Evolutionary conservation across 371 early-diverging fungal genomes (phyloP).

Genomic region (Blastocladiella emersonii): DNA sequence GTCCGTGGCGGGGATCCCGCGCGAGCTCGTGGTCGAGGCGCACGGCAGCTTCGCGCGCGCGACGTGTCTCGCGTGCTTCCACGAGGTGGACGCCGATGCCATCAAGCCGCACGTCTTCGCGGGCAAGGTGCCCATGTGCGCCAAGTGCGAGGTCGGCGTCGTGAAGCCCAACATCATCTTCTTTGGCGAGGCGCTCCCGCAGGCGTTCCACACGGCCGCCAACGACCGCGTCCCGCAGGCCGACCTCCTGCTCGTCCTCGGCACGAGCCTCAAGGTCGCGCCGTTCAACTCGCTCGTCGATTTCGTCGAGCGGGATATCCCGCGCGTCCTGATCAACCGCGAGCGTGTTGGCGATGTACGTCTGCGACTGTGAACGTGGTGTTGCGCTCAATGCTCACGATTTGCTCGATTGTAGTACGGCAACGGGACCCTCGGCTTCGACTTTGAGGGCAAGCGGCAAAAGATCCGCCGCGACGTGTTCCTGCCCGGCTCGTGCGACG

Average conservation of each 20-base stretch:
- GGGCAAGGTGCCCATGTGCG: constrained; percentile 46
- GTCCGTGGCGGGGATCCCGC: constrained; percentile 59
- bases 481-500: constrained; percentile 63
- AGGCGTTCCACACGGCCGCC: constrained; percentile 38
- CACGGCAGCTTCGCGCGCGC: constrained; percentile 85
- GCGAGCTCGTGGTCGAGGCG: constrained; percentile 68
- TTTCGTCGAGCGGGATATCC: constrained; percentile 41
- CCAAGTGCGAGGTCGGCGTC: constrained; percentile 38
- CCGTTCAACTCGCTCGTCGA: constrained; percentile 77
- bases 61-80: constrained; percentile 49
- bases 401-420: constrained; percentile 2
- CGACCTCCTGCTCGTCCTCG: constrained; percentile 82
- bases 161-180: constrained; percentile 92
- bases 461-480: constrained; percentile 55
- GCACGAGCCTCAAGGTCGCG: constrained; percentile 70
- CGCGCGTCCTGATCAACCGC: constrained; percentile 75
- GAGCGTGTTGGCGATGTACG: constrained; percentile 53
- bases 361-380: neutral
- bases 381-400: neutral
- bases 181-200: constrained; percentile 81
- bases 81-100: constrained; percentile 17
- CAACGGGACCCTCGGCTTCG: constrained; percentile 48
- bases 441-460: constrained; percentile 53
- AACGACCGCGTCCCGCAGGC: constrained; percentile 49
- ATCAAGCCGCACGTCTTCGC: neutral